Evolutionary conservation across 1,284 basidiomycete species (phyloP).

Genomic region (Heterobasidion parviporum): DNA sequence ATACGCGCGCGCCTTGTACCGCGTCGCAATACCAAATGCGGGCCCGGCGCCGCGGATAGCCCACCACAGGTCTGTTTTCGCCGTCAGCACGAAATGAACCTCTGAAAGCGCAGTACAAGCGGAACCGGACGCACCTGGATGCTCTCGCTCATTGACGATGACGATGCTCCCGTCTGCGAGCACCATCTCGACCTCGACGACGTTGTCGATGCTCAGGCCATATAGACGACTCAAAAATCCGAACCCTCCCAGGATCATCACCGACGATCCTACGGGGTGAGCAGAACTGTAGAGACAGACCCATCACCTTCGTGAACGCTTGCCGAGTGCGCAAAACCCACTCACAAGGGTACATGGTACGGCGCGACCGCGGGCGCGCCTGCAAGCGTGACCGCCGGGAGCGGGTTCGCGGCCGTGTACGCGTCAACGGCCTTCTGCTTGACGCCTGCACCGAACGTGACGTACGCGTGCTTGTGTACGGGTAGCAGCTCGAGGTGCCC

Average conservation of each 20-base stretch:
- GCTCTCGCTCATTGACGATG: slow-evolving; percentile 55
- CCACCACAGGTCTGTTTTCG: slow-evolving; percentile 74
- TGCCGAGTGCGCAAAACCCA: slow-evolving; percentile 11
- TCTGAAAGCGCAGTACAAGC: background rate
- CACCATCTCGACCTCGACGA: slow-evolving; percentile 82
- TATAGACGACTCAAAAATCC: slow-evolving; percentile 80
- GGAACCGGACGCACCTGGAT: slow-evolving; percentile 40
- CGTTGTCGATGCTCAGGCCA: slow-evolving; percentile 79
- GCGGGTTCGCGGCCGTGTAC: slow-evolving; percentile 63
- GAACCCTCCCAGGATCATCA: slow-evolving; percentile 85
- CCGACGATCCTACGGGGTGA: slow-evolving; percentile 71
- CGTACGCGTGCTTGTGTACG: slow-evolving; percentile 60
- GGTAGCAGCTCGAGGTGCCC: slow-evolving; percentile 23
- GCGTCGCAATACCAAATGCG: slow-evolving; percentile 77
- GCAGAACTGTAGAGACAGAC: slow-evolving; percentile 40
- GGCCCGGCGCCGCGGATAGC: slow-evolving; percentile 82
- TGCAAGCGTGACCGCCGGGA: slow-evolving; percentile 45
- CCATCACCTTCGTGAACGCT: slow-evolving; percentile 3
- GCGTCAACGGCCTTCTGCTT: slow-evolving; percentile 76
- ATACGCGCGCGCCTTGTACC: slow-evolving; percentile 80
- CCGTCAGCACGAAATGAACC: background rate
- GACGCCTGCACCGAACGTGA: slow-evolving; percentile 79
- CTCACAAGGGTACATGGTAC: slow-evolving; percentile 79
- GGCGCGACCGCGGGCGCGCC: slow-evolving; percentile 53
- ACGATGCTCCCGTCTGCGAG: slow-evolving; percentile 74